phyloP scores from a whole-genome alignment of 768 basidiomycete species.

The Tubosaeta brunneosetosa region DNA sequence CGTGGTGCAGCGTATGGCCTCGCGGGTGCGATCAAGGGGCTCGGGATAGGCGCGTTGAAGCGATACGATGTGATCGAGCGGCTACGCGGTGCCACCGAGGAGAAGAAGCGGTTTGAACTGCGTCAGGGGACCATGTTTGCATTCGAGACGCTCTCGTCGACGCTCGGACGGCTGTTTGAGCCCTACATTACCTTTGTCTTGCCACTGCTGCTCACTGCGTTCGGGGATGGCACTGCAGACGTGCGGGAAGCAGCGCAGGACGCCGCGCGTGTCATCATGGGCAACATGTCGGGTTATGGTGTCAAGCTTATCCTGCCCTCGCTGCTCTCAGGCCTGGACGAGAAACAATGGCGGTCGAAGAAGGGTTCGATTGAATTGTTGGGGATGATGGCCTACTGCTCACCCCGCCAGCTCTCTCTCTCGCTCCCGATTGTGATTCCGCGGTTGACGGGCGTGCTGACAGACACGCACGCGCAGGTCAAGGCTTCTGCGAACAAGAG shows the following conservation, averaged over 20 bases:
- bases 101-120: constrained; percentile 83
- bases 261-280: constrained; percentile 92
- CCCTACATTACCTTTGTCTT: constrained; percentile 85
- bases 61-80: constrained; percentile 74
- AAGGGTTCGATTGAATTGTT: constrained; percentile 95
- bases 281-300: constrained; percentile 88
- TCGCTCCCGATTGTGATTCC: constrained; percentile 97
- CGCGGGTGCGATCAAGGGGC: constrained; percentile 89
- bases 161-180: constrained; percentile 87
- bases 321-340: constrained; percentile 84
- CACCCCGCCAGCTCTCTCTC: constrained; percentile 88
- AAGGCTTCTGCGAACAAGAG: constrained; percentile 89
- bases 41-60: constrained; percentile 81
- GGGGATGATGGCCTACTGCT: constrained; percentile 98
- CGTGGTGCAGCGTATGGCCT: constrained; percentile 97
- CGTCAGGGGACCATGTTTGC: constrained; percentile 95
- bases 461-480: constrained; percentile 97
- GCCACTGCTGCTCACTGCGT: constrained; percentile 75
- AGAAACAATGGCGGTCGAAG: constrained; percentile 98
- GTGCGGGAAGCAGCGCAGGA: constrained; percentile 94
- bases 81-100: constrained; percentile 71
- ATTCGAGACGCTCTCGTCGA: constrained; percentile 84
- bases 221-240: constrained; percentile 82
- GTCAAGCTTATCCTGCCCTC: constrained; percentile 93
- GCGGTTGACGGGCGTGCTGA: constrained; percentile 88